phyloP scores from a whole-genome alignment of 139 green algal genomes.

The Auxenochlorella protothecoides region DNA sequence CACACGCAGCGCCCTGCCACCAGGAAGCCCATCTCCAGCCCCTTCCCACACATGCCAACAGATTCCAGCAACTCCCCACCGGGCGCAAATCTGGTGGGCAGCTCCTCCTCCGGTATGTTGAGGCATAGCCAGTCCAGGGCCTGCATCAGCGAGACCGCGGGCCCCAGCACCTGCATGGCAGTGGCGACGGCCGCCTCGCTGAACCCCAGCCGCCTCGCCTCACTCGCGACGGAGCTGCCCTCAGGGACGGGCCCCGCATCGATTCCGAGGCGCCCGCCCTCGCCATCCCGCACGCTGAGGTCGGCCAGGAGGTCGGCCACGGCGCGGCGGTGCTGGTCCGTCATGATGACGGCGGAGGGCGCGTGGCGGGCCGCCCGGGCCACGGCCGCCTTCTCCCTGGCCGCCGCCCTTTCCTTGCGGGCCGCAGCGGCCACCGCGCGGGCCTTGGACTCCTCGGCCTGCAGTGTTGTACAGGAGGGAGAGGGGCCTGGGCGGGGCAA shows the following conservation, averaged over 20 bases:
- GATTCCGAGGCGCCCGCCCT: too few relatives aligned
- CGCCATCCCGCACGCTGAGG: too few relatives aligned
- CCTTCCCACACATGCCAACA: neutral
- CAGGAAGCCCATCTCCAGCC: neutral
- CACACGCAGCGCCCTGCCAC: neutral
- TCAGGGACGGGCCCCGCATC: too few relatives aligned
- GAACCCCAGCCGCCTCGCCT: constrained; percentile 6
- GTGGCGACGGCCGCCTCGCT: neutral
- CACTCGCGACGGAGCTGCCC: neutral
- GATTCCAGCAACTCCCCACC: constrained; percentile 13
- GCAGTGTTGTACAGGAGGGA: neutral
- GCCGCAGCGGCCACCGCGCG: constrained; percentile 7
- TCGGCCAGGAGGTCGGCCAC: too few relatives aligned
- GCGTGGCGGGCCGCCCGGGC: constrained; percentile 6
- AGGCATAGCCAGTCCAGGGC: constrained; percentile 71
- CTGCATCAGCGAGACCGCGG: constrained; percentile 17
- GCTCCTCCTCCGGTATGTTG: constrained; percentile 37
- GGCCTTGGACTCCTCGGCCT: constrained; percentile 18
- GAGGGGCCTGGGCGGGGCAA: too few relatives aligned
- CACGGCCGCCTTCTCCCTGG: constrained; percentile 12
- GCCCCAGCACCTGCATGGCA: neutral
- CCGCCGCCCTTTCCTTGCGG: constrained; percentile 1
- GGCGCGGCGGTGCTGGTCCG: constrained; percentile 21
- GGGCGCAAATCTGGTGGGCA: constrained; percentile 48
- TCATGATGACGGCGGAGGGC: constrained; percentile 36